Conservation (phyloP, 2,329 filamentous ascomycete genomes). For the Malbranchea zuffiana region DNA sequence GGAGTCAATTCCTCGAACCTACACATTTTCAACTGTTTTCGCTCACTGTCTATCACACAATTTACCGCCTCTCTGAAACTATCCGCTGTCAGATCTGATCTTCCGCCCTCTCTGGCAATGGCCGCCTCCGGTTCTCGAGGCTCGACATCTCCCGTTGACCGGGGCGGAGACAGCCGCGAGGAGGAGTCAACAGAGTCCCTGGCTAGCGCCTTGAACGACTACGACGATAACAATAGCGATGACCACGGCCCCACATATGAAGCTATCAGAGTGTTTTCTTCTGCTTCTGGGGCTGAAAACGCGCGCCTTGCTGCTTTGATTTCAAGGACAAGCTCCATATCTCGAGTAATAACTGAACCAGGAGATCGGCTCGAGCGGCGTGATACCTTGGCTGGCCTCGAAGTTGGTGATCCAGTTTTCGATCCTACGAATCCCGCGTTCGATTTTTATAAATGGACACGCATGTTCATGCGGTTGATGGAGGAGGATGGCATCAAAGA, state of each 20-base stretch:
- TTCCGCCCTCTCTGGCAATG: too few relatives aligned
- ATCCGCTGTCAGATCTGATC: too few relatives aligned
- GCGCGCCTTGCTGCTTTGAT: conserved; percentile 14
- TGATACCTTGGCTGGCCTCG: conserved; percentile 31
- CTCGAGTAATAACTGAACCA: conserved; percentile 1
- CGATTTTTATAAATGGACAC: conserved; percentile 44
- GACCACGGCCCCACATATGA: conserved; percentile 10
- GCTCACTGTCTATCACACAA: too few relatives aligned
- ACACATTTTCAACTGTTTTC: too few relatives aligned
- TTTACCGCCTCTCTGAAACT: too few relatives aligned
- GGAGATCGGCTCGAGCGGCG: conserved; percentile 13
- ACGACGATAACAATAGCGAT: neutral
- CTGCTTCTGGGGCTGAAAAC: conserved; percentile 10
- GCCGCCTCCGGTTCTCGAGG: too few relatives aligned
- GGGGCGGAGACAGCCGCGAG: too few relatives aligned
- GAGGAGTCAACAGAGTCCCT: too few relatives aligned
- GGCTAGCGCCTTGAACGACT: neutral
- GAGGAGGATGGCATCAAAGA: conserved; percentile 46
- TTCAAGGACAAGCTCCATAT: conserved; percentile 9
- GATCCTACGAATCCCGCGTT: conserved; percentile 44
- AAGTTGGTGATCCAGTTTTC: conserved; percentile 39
- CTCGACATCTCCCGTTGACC: too few relatives aligned
- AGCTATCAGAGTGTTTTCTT: conserved; percentile 10
- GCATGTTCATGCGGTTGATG: conserved; percentile 40
- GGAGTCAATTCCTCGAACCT: too few relatives aligned